These are phyloP conservation scores for Flueggea neowawraea DNA, from an alignment of 441 rosid species.

Conservation along the genomic window DNA sequence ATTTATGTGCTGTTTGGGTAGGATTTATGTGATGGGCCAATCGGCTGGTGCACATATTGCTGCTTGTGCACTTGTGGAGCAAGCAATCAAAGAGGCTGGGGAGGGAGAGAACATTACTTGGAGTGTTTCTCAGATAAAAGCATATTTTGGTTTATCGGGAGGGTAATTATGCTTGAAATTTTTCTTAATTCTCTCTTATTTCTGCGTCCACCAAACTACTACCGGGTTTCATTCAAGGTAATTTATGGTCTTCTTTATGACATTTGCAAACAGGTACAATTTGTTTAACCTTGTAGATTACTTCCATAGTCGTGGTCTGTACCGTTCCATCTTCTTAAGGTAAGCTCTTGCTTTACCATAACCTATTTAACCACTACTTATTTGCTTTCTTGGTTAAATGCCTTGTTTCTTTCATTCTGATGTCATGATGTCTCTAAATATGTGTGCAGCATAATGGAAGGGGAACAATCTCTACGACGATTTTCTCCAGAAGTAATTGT, in stretches of 20 bases:
- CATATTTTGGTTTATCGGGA: conserved; percentile 94
- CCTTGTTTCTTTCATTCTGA: background rate
- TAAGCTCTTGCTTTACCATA: background rate
- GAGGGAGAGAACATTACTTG: conserved; percentile 73
- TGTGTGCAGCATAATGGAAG: conserved; percentile 86
- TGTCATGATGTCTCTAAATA: conserved; percentile 12
- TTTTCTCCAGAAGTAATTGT: conserved; percentile 86
- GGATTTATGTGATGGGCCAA: conserved; percentile 95
- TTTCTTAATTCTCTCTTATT: background rate
- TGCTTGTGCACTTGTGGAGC: conserved; percentile 85
- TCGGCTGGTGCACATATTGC: conserved; percentile 99
- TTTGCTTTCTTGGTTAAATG: background rate
- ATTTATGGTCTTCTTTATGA: background rate
- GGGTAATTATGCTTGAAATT: conserved; percentile 50
- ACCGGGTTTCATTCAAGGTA: background rate
- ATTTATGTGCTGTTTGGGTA: conserved; percentile 23
- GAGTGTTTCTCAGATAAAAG: conserved; percentile 80
- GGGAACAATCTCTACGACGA: conserved; percentile 69
- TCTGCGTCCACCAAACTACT: background rate
- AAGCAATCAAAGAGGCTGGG: conserved; percentile 83
- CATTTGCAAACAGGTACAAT: conserved; percentile 65
- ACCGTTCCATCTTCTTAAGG: conserved; percentile 71
- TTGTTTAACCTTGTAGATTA: conserved; percentile 77
- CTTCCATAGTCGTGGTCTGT: conserved; percentile 76
- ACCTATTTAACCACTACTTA: background rate